Evolutionary conservation across 495 filamentous ascomycete genomes (phyloP).

Genomic region (Articulospora tetracladia): DNA sequence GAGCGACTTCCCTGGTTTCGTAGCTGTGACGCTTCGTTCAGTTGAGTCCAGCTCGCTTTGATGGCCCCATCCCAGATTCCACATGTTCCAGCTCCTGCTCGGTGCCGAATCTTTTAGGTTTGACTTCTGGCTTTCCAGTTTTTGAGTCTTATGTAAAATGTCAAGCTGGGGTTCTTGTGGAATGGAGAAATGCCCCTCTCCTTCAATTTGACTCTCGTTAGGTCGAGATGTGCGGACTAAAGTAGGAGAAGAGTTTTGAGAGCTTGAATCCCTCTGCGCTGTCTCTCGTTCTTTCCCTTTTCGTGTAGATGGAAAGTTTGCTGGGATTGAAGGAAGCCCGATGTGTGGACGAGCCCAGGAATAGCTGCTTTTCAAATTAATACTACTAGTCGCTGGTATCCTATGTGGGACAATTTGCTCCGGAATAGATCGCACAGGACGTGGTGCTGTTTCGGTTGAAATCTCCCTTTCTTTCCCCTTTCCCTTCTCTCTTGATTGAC

Average conservation of each 20-base stretch:
- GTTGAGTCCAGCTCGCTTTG: background rate
- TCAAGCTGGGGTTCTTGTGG: background rate
- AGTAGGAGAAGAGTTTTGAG: background rate
- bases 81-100: background rate
- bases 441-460: background rate
- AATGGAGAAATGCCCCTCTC: background rate
- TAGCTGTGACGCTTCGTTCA: background rate
- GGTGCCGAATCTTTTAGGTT: background rate
- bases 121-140: background rate
- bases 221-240: background rate
- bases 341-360: background rate
- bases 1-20: background rate
- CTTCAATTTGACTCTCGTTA: background rate
- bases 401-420: background rate
- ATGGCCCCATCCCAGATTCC: background rate
- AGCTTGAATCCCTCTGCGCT: background rate
- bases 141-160: background rate
- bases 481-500: background rate
- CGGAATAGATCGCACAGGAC: background rate
- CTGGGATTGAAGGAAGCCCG: background rate
- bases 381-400: background rate
- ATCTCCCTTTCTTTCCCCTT: background rate
- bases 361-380: background rate
- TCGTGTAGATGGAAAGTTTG: background rate
- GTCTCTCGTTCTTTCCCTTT: background rate